Percentiles rank a stretch among this genome's conserved stretches.
phyloP scores from a whole-genome alignment of 345 rosid genomes.

The Populus alba region DNA sequence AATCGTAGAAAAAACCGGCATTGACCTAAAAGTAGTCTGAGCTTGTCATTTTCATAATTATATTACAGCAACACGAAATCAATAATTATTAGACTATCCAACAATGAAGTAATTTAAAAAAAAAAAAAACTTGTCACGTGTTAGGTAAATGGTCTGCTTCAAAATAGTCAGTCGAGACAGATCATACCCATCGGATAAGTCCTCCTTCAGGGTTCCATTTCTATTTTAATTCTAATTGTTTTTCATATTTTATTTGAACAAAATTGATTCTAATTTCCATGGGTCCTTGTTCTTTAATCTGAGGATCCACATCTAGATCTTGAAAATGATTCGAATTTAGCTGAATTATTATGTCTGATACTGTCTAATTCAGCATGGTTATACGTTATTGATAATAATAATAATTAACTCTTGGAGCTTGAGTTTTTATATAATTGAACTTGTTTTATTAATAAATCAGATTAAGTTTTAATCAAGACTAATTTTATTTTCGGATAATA shows the following conservation, averaged over 20 bases:
- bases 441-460: too few relatives aligned
- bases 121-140: conserved; percentile 16
- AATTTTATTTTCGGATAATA: too few relatives aligned
- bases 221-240: not conserved
- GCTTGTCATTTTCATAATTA: conserved; percentile 2
- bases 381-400: too few relatives aligned
- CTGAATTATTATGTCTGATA: too few relatives aligned
- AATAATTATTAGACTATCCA: conserved; percentile 1
- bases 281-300: not conserved
- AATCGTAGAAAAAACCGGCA: not conserved
- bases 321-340: too few relatives aligned
- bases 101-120: not conserved
- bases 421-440: too few relatives aligned
- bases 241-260: not conserved
- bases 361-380: not conserved
- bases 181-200: not conserved
- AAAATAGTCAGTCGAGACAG: conserved; percentile 14
- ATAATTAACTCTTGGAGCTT: too few relatives aligned
- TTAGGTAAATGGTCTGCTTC: conserved; percentile 27
- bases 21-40: not conserved
- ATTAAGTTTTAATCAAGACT: too few relatives aligned
- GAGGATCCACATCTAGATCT: not conserved
- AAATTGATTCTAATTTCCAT: not conserved
- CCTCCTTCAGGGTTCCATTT: conserved; percentile 4
- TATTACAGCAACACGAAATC: not conserved